These are phyloP conservation scores for California macrophylla DNA, from an alignment of 441 rosid species.

Conservation along the genomic window DNA sequence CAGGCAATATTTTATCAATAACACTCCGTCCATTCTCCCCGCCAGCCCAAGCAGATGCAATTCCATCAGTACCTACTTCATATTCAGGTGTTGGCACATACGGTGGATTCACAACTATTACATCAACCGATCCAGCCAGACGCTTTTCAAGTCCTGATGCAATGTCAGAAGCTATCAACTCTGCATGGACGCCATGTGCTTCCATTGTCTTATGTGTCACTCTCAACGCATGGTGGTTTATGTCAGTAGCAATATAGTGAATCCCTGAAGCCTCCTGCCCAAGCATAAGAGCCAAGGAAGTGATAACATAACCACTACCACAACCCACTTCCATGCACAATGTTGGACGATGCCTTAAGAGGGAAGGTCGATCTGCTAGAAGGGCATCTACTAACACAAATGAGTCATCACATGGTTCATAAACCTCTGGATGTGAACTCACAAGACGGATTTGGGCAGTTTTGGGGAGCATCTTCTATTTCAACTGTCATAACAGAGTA, in stretches of 20 bases:
- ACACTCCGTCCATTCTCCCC: constrained; percentile 75
- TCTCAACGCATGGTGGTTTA: constrained; percentile 49
- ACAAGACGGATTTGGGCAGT: constrained; percentile 67
- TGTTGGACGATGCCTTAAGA: constrained; percentile 48
- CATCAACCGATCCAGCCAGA: constrained; percentile 50
- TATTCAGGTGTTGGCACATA: constrained; percentile 89
- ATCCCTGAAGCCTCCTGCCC: constrained; percentile 29
- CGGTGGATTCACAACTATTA: constrained; percentile 90
- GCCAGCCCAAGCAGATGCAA: constrained; percentile 92
- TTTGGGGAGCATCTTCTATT: constrained; percentile 32
- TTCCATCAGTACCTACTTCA: constrained; percentile 77
- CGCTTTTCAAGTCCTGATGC: constrained; percentile 28
- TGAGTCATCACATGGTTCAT: constrained; percentile 92
- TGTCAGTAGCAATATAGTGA: constrained; percentile 60
- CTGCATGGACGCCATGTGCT: constrained; percentile 65
- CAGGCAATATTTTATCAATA: constrained; percentile 65
- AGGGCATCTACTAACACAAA: constrained; percentile 84
- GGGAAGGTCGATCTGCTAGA: constrained; percentile 49
- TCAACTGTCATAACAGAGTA: constrained; percentile 15
- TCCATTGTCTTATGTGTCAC: constrained; percentile 56
- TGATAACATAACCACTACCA: constrained; percentile 88
- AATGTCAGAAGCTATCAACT: constrained; percentile 49
- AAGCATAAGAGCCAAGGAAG: constrained; percentile 82
- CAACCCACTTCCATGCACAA: constrained; percentile 81
- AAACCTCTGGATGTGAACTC: constrained; percentile 79